Base-by-base conservation (phyloP, 148 eudicot genomes). In the Chenopodium suecicum region DNA sequence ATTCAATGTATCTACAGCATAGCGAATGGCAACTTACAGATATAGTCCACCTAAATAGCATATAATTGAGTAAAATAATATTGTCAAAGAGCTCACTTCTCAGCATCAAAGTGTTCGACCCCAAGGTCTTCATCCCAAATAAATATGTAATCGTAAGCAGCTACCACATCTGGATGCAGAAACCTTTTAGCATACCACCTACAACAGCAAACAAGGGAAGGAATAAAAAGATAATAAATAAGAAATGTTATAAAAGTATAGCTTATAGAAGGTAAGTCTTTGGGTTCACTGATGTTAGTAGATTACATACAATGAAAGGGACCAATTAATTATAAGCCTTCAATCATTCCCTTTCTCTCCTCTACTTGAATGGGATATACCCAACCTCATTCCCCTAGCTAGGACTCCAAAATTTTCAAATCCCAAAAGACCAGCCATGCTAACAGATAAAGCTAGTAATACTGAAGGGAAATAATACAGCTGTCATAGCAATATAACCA, bases 101-200 rank as follows among this genome's bases (percentile, higher is more conserved):
- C 81, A 17, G 81, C 81, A 29, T 50, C 41, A 37, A 78, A 78
- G 72, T 78, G 81, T 50, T 78, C 81, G 6, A 78, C 81, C 64
- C 81, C 81, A 20, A 78, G 72, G 72, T 78, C 81, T 78, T 78
- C 81, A 78, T 78, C 81, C 81, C 81, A 78, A 9, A 78, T 78
- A 41, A 78, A 78, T 47, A 78, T 78, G 74, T 78, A 78, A 32
- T 78, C 81, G 69, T 78, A 78, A 14, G 81, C 81, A 78, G 81
- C 81, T 10, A 78, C 81, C 20, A 78, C 81, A 52, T 78, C 58
- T 9, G 81, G 81, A 58, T 78, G 73, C 52, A 94, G 83, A 89
- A 92, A 94, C 74, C 98, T 87, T 83, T 94, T 94, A 14, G 94
- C 98, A 79, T 91, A 94, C 98, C 98, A 94, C 98, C 98, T 94